A percentile compares a stretch with the other conserved stretches of the same genome.
These are phyloP conservation scores for Pseudozyma flocculosa DNA, from an alignment of 1,284 basidiomycete genomes.

Conservation along the genomic window DNA sequence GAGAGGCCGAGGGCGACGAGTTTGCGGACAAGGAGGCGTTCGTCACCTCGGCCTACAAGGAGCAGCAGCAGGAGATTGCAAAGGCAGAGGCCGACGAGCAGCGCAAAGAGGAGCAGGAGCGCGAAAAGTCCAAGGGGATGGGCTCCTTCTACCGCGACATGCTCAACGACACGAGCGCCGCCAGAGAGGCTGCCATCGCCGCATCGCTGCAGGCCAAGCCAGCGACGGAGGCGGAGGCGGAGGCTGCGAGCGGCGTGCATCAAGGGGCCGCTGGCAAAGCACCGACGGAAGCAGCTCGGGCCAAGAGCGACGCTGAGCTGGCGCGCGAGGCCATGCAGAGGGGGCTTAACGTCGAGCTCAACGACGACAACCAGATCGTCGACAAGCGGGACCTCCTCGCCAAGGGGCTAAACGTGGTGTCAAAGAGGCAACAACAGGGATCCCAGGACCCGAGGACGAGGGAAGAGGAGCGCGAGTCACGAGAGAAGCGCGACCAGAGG, in stretches of 20 bases:
- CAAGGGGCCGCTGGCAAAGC: not conserved
- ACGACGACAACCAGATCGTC: slow-evolving; percentile 95
- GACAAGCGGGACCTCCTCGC: slow-evolving; percentile 89
- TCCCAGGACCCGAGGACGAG: not conserved
- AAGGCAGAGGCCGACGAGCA: slow-evolving; percentile 71
- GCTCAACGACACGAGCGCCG: slow-evolving; percentile 43
- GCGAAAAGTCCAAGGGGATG: slow-evolving; percentile 78
- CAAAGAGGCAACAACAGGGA: slow-evolving; percentile 8
- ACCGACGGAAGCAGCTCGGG: too few relatives aligned
- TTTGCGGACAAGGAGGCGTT: slow-evolving; percentile 94
- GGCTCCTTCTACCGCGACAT: slow-evolving; percentile 51
- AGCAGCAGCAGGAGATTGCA: slow-evolving; percentile 89
- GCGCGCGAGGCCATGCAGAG: slow-evolving; percentile 67
- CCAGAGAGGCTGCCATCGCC: slow-evolving; percentile 47
- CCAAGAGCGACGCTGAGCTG: slow-evolving; percentile 66
- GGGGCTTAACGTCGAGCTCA: slow-evolving; percentile 88
- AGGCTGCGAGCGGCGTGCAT: not conserved
- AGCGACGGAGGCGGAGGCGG: not conserved
- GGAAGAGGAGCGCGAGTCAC: slow-evolving; percentile 5
- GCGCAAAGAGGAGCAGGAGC: slow-evolving; percentile 77
- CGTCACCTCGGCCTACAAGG: slow-evolving; percentile 95
- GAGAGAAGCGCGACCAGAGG: slow-evolving; percentile 17
- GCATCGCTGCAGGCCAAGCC: slow-evolving; percentile 10
- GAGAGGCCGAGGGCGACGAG: slow-evolving; percentile 88
- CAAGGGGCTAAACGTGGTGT: slow-evolving; percentile 83